Evolutionary conservation across 768 basidiomycete species (phyloP).

Genomic region (Sarcodon sp.): DNA sequence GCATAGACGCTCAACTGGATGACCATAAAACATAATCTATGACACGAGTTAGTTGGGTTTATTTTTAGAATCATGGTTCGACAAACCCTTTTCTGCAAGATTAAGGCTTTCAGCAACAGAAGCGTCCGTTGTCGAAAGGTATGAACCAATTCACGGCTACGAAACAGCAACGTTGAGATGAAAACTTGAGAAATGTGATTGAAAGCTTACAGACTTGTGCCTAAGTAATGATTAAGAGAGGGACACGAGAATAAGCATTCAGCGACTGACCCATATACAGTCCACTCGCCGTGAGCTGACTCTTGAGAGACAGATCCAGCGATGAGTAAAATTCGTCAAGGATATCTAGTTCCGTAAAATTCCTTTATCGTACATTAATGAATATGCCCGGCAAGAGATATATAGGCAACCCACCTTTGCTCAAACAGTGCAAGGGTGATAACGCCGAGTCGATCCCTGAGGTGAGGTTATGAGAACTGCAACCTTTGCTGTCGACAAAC

Average conservation of each 20-base stretch:
- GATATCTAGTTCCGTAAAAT: slow-evolving; percentile 81
- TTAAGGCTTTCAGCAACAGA: slow-evolving; percentile 86
- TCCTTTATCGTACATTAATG: slow-evolving; percentile 27
- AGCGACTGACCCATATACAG: slow-evolving; percentile 82
- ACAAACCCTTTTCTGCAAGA: slow-evolving; percentile 82
- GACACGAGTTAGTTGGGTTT: slow-evolving; percentile 5
- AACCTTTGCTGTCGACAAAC: not conserved
- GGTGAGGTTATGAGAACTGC: not conserved
- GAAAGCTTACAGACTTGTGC: slow-evolving; percentile 50
- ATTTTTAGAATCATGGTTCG: not conserved
- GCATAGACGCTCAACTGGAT: slow-evolving; percentile 91
- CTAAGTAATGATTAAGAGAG: slow-evolving; percentile 18
- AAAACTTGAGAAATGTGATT: not conserved
- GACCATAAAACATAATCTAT: slow-evolving; percentile 93
- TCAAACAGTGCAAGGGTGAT: slow-evolving; percentile 87
- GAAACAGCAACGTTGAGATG: slow-evolving; percentile 1
- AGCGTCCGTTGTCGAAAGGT: slow-evolving; percentile 88
- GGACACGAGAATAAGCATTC: not conserved
- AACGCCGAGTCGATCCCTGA: slow-evolving; percentile 84
- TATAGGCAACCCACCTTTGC: slow-evolving; percentile 39
- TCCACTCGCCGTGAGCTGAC: slow-evolving; percentile 83
- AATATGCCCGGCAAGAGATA: not conserved
- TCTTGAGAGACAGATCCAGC: slow-evolving; percentile 61
- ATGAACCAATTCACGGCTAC: slow-evolving; percentile 86
- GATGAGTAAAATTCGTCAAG: slow-evolving; percentile 79